phyloP scores from a whole-genome alignment of 805 yeast species.

The Candida wancherniae region DNA sequence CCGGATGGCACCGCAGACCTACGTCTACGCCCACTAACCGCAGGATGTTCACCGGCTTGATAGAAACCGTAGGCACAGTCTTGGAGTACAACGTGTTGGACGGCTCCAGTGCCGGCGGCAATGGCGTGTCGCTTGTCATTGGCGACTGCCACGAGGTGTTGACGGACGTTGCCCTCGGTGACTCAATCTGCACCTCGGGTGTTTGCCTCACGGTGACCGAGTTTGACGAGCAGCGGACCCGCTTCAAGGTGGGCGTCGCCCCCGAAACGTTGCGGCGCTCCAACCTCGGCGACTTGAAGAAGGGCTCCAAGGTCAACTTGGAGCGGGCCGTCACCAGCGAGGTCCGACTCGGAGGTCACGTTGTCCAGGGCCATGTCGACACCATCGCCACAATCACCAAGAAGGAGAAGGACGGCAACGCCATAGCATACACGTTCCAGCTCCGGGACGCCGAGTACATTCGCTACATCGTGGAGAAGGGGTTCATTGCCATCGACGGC shows the following conservation, averaged over 20 bases:
- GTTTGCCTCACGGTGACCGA: constrained; percentile 90
- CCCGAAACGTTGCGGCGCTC: constrained; percentile 88
- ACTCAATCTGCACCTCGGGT: constrained; percentile 88
- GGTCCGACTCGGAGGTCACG: constrained; percentile 91
- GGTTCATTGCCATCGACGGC: constrained; percentile 91
- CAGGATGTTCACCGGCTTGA: constrained; percentile 89
- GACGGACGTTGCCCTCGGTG: constrained; percentile 85
- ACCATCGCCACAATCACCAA: constrained; percentile 67
- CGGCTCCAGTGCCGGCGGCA: constrained; percentile 52
- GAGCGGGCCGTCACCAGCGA: constrained; percentile 89
- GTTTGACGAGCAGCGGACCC: constrained; percentile 43
- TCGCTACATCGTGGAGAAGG: constrained; percentile 87
- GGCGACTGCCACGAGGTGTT: constrained; percentile 58
- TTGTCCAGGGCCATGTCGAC: constrained; percentile 97
- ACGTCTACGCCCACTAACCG: too few species aligned
- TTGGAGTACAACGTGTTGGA: constrained; percentile 45
- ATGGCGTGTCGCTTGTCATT: constrained; percentile 70
- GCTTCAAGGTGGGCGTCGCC: constrained; percentile 85
- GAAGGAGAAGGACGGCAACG: constrained; percentile 60
- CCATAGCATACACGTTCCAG: constrained; percentile 70
- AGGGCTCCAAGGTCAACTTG: constrained; percentile 68
- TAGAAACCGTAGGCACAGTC: constrained; percentile 76
- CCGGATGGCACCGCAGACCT: too few species aligned
- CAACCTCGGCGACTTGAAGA: constrained; percentile 56
- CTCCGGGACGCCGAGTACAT: constrained; percentile 58